Evolutionary conservation across 2,329 filamentous ascomycete species (phyloP).

Genomic region (Sordariomycetes sp.): DNA sequence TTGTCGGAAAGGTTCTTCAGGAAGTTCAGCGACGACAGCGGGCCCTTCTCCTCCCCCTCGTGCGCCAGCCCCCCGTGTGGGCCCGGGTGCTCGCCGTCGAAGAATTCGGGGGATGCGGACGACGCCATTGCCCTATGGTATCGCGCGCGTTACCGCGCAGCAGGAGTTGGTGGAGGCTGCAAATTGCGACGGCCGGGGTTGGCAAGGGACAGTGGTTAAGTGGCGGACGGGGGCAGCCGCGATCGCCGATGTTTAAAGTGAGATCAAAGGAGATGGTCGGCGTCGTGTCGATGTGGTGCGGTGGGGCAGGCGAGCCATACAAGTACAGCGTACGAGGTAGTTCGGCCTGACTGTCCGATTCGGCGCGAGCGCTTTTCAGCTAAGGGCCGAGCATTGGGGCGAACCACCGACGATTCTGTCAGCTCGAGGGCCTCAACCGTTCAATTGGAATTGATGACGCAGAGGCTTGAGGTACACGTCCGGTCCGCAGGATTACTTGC

Average conservation of each 20-base stretch:
- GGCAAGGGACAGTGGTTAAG: not conserved
- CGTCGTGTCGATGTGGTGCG: no score
- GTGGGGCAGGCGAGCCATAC: no score
- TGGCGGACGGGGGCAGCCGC: not conserved
- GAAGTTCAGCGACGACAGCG: slow-evolving; percentile 41
- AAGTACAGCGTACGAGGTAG: no score
- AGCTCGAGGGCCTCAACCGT: no score
- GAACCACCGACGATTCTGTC: no score
- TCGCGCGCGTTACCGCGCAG: not conserved
- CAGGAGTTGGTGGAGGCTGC: not conserved
- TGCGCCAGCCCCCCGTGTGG: slow-evolving; percentile 11
- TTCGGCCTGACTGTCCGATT: no score
- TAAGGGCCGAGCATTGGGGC: no score
- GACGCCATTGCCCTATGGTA: slow-evolving; percentile 28
- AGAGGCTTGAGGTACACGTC: no score
- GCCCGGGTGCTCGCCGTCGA: slow-evolving; percentile 14
- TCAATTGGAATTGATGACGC: no score
- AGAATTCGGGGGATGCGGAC: slow-evolving; percentile 32
- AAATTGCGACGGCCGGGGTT: not conserved
- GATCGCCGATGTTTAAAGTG: not conserved
- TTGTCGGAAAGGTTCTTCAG: slow-evolving; percentile 62
- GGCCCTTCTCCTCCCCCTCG: slow-evolving; percentile 23
- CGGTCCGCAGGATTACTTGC: no score
- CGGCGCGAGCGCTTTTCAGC: no score
- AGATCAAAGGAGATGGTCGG: no score